phyloP scores from a whole-genome alignment of 2,329 filamentous ascomycete genomes.

The Exophiala mesophila region DNA sequence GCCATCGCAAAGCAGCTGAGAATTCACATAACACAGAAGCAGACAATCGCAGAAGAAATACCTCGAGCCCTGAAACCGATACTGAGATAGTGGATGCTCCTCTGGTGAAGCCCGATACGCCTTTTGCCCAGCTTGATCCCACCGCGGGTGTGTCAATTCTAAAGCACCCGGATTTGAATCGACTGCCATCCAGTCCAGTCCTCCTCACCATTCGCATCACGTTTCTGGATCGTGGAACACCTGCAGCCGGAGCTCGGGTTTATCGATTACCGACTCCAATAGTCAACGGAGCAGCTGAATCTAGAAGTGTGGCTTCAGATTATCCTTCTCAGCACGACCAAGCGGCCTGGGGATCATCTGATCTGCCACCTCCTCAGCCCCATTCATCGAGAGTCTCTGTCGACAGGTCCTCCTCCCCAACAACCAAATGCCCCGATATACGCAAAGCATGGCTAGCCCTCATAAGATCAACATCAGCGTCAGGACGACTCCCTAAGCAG shows the following conservation, averaged over 20 bases:
- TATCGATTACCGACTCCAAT: conserved; percentile 65
- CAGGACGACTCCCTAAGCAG: conserved; percentile 5
- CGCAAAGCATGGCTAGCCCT: conserved; percentile 68
- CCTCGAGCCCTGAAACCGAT: conserved; percentile 19
- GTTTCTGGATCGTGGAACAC: conserved; percentile 65
- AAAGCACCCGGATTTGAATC: conserved; percentile 24
- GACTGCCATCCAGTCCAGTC: conserved; percentile 28
- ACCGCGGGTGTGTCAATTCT: conserved; percentile 34
- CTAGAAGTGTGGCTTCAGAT: neutral
- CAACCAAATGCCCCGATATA: conserved; percentile 41
- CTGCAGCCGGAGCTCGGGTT: conserved; percentile 68
- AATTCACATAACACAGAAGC: conserved; percentile 11
- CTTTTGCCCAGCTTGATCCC: conserved; percentile 39
- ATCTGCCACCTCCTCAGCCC: conserved; percentile 8
- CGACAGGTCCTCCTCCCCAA: conserved; percentile 6
- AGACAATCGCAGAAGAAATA: conserved; percentile 14
- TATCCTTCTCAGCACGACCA: conserved; percentile 2
- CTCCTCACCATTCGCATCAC: conserved; percentile 62
- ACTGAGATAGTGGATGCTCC: conserved; percentile 7
- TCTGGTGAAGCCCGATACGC: conserved; percentile 27
- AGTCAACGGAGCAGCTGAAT: neutral
- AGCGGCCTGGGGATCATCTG: conserved; percentile 10
- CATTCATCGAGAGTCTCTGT: conserved; percentile 4
- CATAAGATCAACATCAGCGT: neutral
- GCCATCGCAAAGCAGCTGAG: conserved; percentile 24